These are phyloP conservation scores for Kuraishia capsulata DNA, from an alignment of 805 yeast species.

Conservation along the genomic window DNA sequence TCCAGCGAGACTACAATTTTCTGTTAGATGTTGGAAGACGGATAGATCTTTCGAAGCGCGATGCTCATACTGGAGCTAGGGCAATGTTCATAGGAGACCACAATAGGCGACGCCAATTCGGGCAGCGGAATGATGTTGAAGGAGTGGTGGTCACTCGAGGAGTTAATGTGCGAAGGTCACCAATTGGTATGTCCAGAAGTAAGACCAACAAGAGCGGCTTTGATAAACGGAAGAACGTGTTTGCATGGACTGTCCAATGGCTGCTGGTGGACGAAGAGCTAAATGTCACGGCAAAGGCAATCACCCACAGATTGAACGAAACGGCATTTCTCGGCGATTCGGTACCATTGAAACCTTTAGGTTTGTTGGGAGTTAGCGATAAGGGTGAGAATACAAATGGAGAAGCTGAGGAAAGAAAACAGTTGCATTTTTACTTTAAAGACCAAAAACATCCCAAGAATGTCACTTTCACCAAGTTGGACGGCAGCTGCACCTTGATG, in stretches of 20 bases:
- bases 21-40: slow-evolving; percentile 50
- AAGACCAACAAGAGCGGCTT: slow-evolving; percentile 56
- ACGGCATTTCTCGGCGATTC: slow-evolving; percentile 22
- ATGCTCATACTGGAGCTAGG: slow-evolving; percentile 32
- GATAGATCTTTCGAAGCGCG: slow-evolving; percentile 49
- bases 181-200: slow-evolving; percentile 69
- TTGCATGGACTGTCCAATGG: slow-evolving; percentile 81
- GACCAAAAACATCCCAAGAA: slow-evolving; percentile 6
- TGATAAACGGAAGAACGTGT: slow-evolving; percentile 52
- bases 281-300: slow-evolving; percentile 7
- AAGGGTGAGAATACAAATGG: no score
- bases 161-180: slow-evolving; percentile 52
- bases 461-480: slow-evolving; percentile 26
- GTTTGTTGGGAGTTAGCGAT: not conserved
- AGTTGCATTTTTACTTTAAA: not conserved
- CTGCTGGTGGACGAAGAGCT: slow-evolving; percentile 25
- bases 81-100: slow-evolving; percentile 23
- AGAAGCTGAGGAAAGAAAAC: not conserved
- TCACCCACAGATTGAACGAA: slow-evolving; percentile 35
- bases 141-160: slow-evolving; percentile 43
- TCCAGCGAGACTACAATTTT: slow-evolving; percentile 82
- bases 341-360: slow-evolving; percentile 25
- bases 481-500: slow-evolving; percentile 27
- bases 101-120: slow-evolving; percentile 12
- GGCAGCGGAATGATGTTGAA: slow-evolving; percentile 8